A percentile compares a stretch with the other conserved stretches of the same genome.
phyloP scores from a whole-genome alignment of 805 yeast species.

The Ogataea nitratoaversa region DNA sequence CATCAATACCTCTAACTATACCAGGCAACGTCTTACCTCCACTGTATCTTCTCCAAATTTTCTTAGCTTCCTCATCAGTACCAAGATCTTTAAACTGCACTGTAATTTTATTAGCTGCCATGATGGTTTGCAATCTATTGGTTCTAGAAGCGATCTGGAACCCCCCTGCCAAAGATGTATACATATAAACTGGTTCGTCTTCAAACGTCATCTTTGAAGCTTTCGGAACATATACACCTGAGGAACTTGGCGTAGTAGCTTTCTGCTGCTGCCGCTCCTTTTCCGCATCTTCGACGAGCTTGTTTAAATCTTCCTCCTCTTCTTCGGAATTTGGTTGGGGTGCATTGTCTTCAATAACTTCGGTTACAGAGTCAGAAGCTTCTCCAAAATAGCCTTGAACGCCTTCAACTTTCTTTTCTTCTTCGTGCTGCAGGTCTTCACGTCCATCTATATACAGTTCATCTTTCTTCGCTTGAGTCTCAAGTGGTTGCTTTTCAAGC shows the following conservation, averaged over 20 bases:
- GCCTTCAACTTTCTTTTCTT: slow-evolving; percentile 5
- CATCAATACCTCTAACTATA: slow-evolving; percentile 77
- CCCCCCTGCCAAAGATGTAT: slow-evolving; percentile 86
- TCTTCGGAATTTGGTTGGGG: slow-evolving; percentile 12
- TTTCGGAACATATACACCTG: slow-evolving; percentile 31
- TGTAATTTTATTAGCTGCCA: slow-evolving; percentile 67
- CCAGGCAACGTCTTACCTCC: slow-evolving; percentile 79
- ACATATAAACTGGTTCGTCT: slow-evolving; percentile 66
- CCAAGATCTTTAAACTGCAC: slow-evolving; percentile 76
- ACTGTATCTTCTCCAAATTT: slow-evolving; percentile 74
- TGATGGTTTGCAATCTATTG: slow-evolving; percentile 66
- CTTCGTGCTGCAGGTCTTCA: slow-evolving; percentile 3
- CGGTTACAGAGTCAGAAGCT: slow-evolving; percentile 2
- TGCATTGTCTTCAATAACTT: neutral
- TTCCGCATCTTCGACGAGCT: slow-evolving; percentile 26
- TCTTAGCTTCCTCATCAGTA: slow-evolving; percentile 81
- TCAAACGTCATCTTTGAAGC: slow-evolving; percentile 33
- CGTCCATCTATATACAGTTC: too few relatives aligned
- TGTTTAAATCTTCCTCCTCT: slow-evolving; percentile 21
- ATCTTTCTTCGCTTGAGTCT: too few relatives aligned
- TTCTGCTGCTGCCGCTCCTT: slow-evolving; percentile 18
- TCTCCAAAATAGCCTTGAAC: too few relatives aligned
- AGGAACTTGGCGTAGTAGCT: neutral
- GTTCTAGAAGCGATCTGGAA: slow-evolving; percentile 76
- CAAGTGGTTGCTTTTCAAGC: too few relatives aligned